Conservation (phyloP, 495 filamentous ascomycete species). For the Penicillium macrosclerotiorum region DNA sequence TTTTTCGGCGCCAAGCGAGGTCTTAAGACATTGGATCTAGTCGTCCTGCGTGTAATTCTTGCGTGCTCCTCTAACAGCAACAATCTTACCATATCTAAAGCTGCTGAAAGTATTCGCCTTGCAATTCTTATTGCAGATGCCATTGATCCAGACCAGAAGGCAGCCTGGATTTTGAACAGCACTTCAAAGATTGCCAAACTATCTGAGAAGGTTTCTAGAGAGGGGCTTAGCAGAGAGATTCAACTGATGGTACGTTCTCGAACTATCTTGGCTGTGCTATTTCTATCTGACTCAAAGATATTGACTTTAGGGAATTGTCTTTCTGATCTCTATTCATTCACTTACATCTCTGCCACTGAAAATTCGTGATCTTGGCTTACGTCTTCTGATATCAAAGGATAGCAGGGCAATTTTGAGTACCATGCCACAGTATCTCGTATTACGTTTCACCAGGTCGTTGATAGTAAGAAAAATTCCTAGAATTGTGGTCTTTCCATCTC, state of each 20-base stretch:
- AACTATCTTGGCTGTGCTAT: no score
- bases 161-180: constrained; percentile 46
- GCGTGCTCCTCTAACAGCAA: constrained; percentile 47
- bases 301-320: constrained; percentile 33
- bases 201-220: constrained; percentile 46
- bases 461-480: constrained; percentile 24
- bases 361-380: constrained; percentile 23
- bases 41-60: constrained; percentile 51
- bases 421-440: constrained; percentile 23
- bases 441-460: constrained; percentile 23
- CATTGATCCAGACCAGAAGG: constrained; percentile 39
- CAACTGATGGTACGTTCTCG: constrained; percentile 41
- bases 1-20: constrained; percentile 51
- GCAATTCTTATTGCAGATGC: constrained; percentile 47
- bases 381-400: constrained; percentile 29
- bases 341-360: constrained; percentile 19
- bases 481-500: neutral
- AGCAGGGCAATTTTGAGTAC: constrained; percentile 17
- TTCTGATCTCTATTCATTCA: constrained; percentile 33
- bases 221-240: constrained; percentile 35
- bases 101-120: constrained; percentile 47
- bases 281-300: neutral
- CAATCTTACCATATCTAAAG: constrained; percentile 34
- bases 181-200: constrained; percentile 47
- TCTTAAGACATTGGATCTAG: constrained; percentile 54